Base-by-base conservation (phyloP, 2,329 filamentous ascomycete genomes). In the Hymenoscyphus fructigenus region DNA sequence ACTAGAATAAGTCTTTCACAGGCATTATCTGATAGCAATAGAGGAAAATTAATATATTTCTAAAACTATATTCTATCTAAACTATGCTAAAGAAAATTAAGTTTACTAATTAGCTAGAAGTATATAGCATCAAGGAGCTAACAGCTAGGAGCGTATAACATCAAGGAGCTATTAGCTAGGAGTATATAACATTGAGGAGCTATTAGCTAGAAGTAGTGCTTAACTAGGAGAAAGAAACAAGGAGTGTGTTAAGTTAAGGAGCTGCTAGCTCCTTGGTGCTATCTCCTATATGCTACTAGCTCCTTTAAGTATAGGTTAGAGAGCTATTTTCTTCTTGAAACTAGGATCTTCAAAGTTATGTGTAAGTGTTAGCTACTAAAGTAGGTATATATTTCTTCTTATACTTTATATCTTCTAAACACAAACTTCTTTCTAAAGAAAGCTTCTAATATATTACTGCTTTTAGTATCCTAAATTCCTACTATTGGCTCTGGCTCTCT, bases 51-150 rank as follows among this genome's bases (percentile, higher is more conserved):
- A 20, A 10, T 20, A 53, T 53, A 60, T 29, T 53, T 60, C 44
- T 60, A 60, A 60, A 60, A 60, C 20, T 60, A 60, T 23, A 53
- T 60, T 60, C 59, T 60, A 60, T 60, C 59, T 60, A 60, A 60
- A 60, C 17, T 20, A 50, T 47, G 28, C 63, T 1, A 47, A 20
- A 66, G 63, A 67, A 38, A 66, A 61, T 67, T 64, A 23, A 29
- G 60, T 67, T 64, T 9, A 58, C 65, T 63, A 67, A 57, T 56
- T 56, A n/a, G n/a, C n/a, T n/a, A n/a, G n/a, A n/a, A n/a, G n/a
- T n/a, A n/a, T n/a, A n/a, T n/a, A n/a, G n/a, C n/a, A n/a, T n/a
- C n/a, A n/a, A n/a, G n/a, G n/a, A n/a, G n/a, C n/a, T n/a, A n/a
- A n/a, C n/a, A n/a, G n/a, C n/a, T n/a, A n/a, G n/a, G n/a, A n/a